A percentile compares a stretch with the other conserved stretches of the same genome.
These are phyloP conservation scores for Vanrija pseudolonga DNA, from an alignment of 1,284 basidiomycete genomes.

Conservation along the genomic window DNA sequence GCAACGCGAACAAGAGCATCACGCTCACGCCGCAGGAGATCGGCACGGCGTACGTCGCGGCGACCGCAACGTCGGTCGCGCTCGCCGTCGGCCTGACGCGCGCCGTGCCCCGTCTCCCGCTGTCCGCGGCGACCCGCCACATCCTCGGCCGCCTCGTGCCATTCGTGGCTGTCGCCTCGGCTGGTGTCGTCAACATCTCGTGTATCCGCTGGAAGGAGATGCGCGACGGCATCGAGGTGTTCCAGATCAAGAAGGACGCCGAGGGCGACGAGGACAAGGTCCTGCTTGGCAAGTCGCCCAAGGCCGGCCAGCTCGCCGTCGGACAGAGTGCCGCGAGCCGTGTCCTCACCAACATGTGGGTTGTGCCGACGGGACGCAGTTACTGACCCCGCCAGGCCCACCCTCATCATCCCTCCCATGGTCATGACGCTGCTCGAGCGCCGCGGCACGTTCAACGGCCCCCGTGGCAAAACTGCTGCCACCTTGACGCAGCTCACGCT, in stretches of 20 bases:
- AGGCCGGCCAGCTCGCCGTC: slow-evolving; percentile 54
- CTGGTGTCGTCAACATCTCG: slow-evolving; percentile 54
- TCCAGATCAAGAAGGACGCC: slow-evolving; percentile 29
- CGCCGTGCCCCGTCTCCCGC: slow-evolving; percentile 49
- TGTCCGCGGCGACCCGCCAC: slow-evolving; percentile 37
- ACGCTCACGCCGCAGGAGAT: slow-evolving; percentile 52
- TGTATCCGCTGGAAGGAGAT: slow-evolving; percentile 59
- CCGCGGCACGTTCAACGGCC: slow-evolving; percentile 47
- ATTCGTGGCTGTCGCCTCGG: slow-evolving; percentile 54
- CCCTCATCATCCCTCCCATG: slow-evolving; percentile 54
- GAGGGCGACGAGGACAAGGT: slow-evolving; percentile 38
- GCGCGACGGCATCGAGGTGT: slow-evolving; percentile 54
- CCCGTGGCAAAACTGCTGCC: slow-evolving; percentile 36
- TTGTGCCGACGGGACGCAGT: background rate
- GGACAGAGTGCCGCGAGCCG: slow-evolving; percentile 53
- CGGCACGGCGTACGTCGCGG: slow-evolving; percentile 53
- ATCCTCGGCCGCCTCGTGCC: slow-evolving; percentile 52
- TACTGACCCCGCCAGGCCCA: slow-evolving; percentile 43
- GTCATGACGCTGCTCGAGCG: slow-evolving; percentile 51
- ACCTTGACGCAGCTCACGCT: slow-evolving; percentile 48
- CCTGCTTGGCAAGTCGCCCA: slow-evolving; percentile 50
- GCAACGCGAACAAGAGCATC: slow-evolving; percentile 53
- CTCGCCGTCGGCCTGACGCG: slow-evolving; percentile 54
- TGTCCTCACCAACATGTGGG: slow-evolving; percentile 55
- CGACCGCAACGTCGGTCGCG: slow-evolving; percentile 53